Evolutionary conservation across 805 yeast genomes (phyloP), one percentile per base, ranked within the genome.

Genomic region (Nakazawaea wickerhamii): DNA sequence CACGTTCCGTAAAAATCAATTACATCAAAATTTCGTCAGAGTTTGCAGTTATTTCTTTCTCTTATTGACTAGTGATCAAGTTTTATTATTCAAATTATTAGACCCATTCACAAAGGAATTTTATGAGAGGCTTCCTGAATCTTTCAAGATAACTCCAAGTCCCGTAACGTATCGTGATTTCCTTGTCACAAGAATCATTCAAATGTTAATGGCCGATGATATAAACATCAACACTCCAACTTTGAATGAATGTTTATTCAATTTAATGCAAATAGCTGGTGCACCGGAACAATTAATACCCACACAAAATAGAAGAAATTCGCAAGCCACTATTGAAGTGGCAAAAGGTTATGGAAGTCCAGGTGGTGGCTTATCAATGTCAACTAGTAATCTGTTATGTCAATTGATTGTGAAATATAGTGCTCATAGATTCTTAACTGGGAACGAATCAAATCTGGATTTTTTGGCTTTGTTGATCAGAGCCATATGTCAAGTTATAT

Each of bases 101-200:
- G 52, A 59, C n/a, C 72, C 77, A 5, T 62, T 80, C 40, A 64
- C 67, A 36, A 58, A 60, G 2, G 53, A 59, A 9, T 65, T 67
- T 41, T 76, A 75, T 51, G 55, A 64, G 18, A 57, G 65, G 32
- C 54, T 84, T n/a, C 89, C 89, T 3, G 63, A 61, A 27, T 64
- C 63, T 33, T 77, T 70, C 58, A 74, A 71, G 50, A 51, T 48
- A 45, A 54, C 50, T 50, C 65, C 57, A 38, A 54, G 48, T 43
- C 75, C 65, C 43, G 57, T 69, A 8, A 78, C 87, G 1, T 73
- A 77, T 42, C 60, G 91, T 47, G 95, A 84, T 57, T 81, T 81
- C 44, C 42, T 79, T 6, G 65, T 82, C 0, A 64, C 71, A 5
- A 84, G 80, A 37, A 55, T 77, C 5, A 70, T 79, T 36, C 61